Base-by-base conservation (phyloP, 1,284 basidiomycete species). In the Clitocybe nebularis region DNA sequence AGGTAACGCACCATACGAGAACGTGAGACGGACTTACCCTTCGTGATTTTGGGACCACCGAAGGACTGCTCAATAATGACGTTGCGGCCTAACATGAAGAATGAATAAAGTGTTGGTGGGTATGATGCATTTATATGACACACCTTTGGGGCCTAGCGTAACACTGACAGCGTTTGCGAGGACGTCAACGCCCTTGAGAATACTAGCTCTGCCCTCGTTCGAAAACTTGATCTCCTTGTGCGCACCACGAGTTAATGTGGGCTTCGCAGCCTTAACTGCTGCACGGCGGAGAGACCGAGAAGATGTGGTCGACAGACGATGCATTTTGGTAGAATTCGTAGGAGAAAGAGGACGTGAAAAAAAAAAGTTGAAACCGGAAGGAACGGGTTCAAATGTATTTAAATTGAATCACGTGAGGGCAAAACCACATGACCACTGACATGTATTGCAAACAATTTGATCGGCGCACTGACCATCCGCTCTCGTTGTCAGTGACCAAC, bases 11-110 rank as follows among this genome's bases (percentile, higher is more conserved):
- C 26, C 39, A 43, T 34, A 28, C 38, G 41, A 19, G 49, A 13
- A 6, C 34, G 23, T 24, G 14, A 10, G 13, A 16, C 24, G 14
- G 13, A 65, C 74, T 45, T 46, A 86, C 87, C 88, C 71, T 97
- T 97, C 60, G 94, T 97, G 64, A 97, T 96, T 71, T 99, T 98
- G 51, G 95, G 95, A 39, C 93, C 92, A 57, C 95, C 95, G 59
- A 88, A 99, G 25, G 92, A 81, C 75, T 98, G 95, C 66, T 98
- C 94, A 61, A 99, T 97, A 73, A 99, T 98, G 58, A 98, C 95
- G 65, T 97, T 99, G 59, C 95, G 83, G 57, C 93, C 89, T 89
- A 49, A 7, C 6, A 5, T n/a, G 16, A 32, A 35, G n/a, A n/a
- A n/a, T n/a, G n/a, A n/a, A n/a, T n/a, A n/a, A n/a, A n/a, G n/a